A percentile compares a stretch with the other conserved stretches of the same genome.
phyloP scores from a whole-genome alignment of 2,329 filamentous ascomycete species.

The Curvularia sp. region DNA sequence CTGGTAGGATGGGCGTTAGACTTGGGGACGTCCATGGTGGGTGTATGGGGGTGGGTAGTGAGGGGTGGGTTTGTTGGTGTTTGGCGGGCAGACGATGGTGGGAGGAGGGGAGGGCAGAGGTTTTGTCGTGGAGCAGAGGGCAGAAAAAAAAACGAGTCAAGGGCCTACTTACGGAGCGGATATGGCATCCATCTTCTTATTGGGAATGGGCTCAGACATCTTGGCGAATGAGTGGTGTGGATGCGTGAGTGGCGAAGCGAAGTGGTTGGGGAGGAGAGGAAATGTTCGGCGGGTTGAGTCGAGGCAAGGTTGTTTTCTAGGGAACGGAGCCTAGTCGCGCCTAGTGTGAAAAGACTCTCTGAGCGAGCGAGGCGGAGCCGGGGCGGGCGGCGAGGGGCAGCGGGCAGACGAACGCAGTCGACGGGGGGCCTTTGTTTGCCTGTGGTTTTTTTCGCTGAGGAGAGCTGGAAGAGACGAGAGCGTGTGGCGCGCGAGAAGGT shows the following conservation, averaged over 20 bases:
- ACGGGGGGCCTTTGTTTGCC: too few species aligned
- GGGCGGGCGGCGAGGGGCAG: not conserved
- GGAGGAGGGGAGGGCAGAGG: not conserved
- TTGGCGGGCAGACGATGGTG: not conserved
- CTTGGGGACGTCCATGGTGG: slow-evolving; percentile 43
- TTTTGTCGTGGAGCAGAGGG: not conserved
- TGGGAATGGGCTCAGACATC: slow-evolving; percentile 74
- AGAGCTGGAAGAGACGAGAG: not conserved
- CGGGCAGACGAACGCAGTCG: too few species aligned
- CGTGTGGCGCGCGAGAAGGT: not conserved
- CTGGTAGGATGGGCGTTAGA: slow-evolving; percentile 59
- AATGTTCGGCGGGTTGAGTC: slow-evolving; percentile 45
- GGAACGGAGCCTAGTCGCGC: slow-evolving; percentile 29
- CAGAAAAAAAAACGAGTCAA: not conserved
- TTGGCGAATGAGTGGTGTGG: slow-evolving; percentile 41
- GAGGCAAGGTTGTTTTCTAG: slow-evolving; percentile 39
- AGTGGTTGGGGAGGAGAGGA: slow-evolving; percentile 43
- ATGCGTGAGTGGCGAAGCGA: slow-evolving; percentile 36
- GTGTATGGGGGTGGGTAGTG: slow-evolving; percentile 26
- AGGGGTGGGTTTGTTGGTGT: slow-evolving; percentile 9
- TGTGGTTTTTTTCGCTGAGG: not conserved
- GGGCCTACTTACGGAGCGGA: slow-evolving; percentile 66
- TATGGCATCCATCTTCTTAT: slow-evolving; percentile 68
- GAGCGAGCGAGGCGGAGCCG: slow-evolving; percentile 15
- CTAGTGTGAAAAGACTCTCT: slow-evolving; percentile 23